Conservation (phyloP, 2,329 filamentous ascomycete genomes). For the Xylariaceae sp. region DNA sequence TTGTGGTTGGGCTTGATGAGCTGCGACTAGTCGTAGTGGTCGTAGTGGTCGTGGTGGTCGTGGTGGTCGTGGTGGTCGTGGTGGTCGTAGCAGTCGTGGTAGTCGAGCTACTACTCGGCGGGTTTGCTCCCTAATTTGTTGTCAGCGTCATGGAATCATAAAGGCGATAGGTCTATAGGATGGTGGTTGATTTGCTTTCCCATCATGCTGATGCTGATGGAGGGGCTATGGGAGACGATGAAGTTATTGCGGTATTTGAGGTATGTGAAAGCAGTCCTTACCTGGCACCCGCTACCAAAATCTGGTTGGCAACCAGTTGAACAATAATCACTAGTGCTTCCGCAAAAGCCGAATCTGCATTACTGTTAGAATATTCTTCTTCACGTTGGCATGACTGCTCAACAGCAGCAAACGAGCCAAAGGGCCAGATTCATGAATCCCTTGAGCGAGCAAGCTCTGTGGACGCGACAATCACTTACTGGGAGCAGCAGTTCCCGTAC, state of each 20-base stretch:
- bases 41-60: constrained; percentile 6
- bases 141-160: not conserved
- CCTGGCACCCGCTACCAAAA: constrained; percentile 42
- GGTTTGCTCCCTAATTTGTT: not conserved
- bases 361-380: constrained; percentile 1
- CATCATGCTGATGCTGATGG: not conserved
- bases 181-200: not conserved
- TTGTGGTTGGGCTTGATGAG: constrained; percentile 19
- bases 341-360: constrained; percentile 46
- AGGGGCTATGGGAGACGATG: not conserved
- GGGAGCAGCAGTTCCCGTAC: constrained; percentile 43
- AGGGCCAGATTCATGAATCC: not conserved
- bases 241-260: not conserved
- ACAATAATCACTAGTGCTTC: constrained; percentile 49
- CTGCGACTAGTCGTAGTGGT: constrained; percentile 21
- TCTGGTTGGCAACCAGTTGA: constrained; percentile 47
- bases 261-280: constrained; percentile 24
- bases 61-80: not conserved
- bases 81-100: not conserved
- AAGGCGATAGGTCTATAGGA: not conserved
- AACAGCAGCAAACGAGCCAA: not conserved
- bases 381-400: not conserved
- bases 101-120: not conserved
- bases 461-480: constrained; percentile 30
- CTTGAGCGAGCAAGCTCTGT: not conserved